phyloP scores from a whole-genome alignment of 2,329 filamentous ascomycete species.

The Colletotrichum tropicale region DNA sequence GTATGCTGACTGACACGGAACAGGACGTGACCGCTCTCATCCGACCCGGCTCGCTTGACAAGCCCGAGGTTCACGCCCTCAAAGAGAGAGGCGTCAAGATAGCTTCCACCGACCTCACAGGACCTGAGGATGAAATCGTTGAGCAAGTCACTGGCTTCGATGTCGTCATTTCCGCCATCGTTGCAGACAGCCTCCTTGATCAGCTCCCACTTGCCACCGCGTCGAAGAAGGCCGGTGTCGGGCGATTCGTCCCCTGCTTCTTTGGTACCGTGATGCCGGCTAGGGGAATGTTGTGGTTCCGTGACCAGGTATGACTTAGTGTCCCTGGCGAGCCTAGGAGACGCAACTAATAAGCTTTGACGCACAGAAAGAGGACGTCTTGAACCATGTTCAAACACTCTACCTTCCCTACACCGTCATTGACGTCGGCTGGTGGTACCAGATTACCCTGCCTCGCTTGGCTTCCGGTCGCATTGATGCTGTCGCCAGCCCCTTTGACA shows the following conservation, averaged over 20 bases:
- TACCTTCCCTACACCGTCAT: constrained; percentile 60
- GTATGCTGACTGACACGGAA: neutral
- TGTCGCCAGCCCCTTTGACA: constrained; percentile 18
- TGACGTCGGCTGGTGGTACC: constrained; percentile 65
- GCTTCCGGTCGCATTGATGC: constrained; percentile 28
- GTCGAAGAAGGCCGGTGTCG: constrained; percentile 51
- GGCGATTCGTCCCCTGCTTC: constrained; percentile 56
- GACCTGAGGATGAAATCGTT: constrained; percentile 24
- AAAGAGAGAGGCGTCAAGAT: constrained; percentile 46
- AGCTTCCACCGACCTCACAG: constrained; percentile 45
- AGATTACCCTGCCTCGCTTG: constrained; percentile 37
- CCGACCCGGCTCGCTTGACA: constrained; percentile 50
- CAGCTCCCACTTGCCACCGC: constrained; percentile 53
- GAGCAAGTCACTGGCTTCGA: constrained; percentile 26
- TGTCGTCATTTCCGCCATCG: constrained; percentile 48
- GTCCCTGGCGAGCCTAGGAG: neutral
- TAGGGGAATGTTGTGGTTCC: constrained; percentile 34
- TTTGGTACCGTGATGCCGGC: constrained; percentile 49
- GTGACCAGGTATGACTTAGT: constrained; percentile 22
- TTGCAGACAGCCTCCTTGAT: constrained; percentile 34
- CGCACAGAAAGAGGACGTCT: constrained; percentile 50
- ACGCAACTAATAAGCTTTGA: neutral
- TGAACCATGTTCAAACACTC: constrained; percentile 51
- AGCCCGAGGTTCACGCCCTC: constrained; percentile 45
- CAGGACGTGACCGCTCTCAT: constrained; percentile 54